Percentiles rank a stretch among this genome's conserved stretches.
Conservation (phyloP, 495 filamentous ascomycete species). For the Penicillium fimorum region DNA sequence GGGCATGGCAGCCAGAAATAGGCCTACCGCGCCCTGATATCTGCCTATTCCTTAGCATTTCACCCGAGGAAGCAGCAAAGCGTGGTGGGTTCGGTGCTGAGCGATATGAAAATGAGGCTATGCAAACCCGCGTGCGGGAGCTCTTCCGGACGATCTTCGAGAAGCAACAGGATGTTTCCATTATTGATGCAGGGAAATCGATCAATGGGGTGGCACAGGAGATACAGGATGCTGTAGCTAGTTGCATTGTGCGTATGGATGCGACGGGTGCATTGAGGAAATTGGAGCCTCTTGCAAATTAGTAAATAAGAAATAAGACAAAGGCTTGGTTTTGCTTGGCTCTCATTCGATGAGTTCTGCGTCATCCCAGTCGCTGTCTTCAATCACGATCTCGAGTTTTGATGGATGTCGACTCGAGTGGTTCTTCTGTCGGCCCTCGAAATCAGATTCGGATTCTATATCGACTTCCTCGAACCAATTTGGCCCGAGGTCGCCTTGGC, state of each 20-base stretch:
- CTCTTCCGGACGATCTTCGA: slow-evolving; percentile 58
- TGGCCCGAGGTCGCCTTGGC: slow-evolving; percentile 38
- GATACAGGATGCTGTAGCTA: slow-evolving; percentile 56
- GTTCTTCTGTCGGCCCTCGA: slow-evolving; percentile 14
- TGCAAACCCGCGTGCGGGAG: slow-evolving; percentile 77
- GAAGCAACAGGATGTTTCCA: slow-evolving; percentile 36
- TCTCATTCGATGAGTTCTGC: slow-evolving; percentile 48
- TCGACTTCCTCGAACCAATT: slow-evolving; percentile 36
- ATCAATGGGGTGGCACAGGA: slow-evolving; percentile 58
- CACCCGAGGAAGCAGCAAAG: slow-evolving; percentile 64
- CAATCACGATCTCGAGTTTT: slow-evolving; percentile 49
- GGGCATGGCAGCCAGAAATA: slow-evolving; percentile 80
- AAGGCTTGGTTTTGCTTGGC: background rate
- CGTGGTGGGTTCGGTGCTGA: slow-evolving; percentile 86
- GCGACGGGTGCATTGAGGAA: slow-evolving; percentile 38
- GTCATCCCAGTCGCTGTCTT: slow-evolving; percentile 62
- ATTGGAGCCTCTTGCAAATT: slow-evolving; percentile 41
- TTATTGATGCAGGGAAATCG: slow-evolving; percentile 53
- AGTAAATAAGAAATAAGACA: slow-evolving; percentile 1
- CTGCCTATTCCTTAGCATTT: slow-evolving; percentile 82
- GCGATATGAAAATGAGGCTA: slow-evolving; percentile 79
- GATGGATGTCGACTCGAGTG: slow-evolving; percentile 13
- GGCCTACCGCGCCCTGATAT: slow-evolving; percentile 86
- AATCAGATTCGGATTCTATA: slow-evolving; percentile 38
- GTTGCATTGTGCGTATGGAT: slow-evolving; percentile 40